Base-by-base conservation (phyloP, 2,329 filamentous ascomycete genomes). In the Penicillium sp. region DNA sequence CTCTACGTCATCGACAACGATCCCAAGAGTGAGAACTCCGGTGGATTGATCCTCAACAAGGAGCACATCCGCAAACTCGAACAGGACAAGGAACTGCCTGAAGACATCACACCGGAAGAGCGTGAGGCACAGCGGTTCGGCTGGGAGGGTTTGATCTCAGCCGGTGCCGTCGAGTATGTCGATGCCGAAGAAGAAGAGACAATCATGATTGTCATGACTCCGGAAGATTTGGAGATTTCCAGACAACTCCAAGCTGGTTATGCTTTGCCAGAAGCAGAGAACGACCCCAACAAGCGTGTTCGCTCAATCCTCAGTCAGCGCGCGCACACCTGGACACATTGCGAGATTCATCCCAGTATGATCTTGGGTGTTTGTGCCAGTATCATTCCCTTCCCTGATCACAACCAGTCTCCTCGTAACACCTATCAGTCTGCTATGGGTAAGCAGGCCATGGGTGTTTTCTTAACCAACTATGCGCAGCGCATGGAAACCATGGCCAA, bases 401-500 rank as follows among this genome's bases (percentile, higher is more conserved):
- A 99, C 79, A 99, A 99, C 45, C 69, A 95, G 84, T 97, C 93
- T 59, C 94, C 94, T 62, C 89, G 94, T 88, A 99, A 99, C 72
- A 97, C 93, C 4, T 99, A 97, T 75, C 93, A 97, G 77, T 97
- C 93, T 67, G 94, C 94, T 71, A 99, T 99, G 94, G 94, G 95
- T 80, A 99, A 99, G 78, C 94, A 99, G 83, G 94, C 94, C 58
- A 99, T 99, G 95, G 94, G 95, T 70, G 92, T 97, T 66, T 97
- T 96, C 79, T 82, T 99, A 53, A 99, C 95, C 11, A 99, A 99
- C 72, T 99, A 96, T 74, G 88, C 90, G 39, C 87, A 93, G 58
- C 92, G 94, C 60, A 97, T 99, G 93, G 94, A 99, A 70, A 99
- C 94, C 4, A 99, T 99, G 94, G 89, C 93, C 66, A 99, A 99